Conservation (phyloP, 2,329 filamentous ascomycete genomes). For the Colletotrichum chlorophyti region DNA sequence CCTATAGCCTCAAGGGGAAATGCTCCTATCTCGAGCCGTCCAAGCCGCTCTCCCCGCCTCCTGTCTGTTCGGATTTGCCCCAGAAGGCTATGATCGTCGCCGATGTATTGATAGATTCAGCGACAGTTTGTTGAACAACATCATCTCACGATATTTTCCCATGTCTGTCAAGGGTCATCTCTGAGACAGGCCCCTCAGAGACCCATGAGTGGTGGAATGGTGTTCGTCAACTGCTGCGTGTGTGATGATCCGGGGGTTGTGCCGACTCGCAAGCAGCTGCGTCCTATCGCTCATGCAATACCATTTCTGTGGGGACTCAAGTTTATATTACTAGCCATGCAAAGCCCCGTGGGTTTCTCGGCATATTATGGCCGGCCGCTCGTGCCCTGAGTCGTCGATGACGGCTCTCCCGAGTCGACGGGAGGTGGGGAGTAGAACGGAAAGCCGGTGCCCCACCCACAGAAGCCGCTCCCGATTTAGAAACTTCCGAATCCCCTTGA, state of each 20-base stretch:
- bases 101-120: not conserved
- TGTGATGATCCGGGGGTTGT: not conserved
- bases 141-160: not conserved
- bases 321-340: not conserved
- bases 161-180: not conserved
- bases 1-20: no score
- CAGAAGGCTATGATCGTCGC: not conserved
- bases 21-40: not conserved
- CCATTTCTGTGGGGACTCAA: not conserved
- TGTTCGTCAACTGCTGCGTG: conserved; percentile 15
- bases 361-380: not conserved
- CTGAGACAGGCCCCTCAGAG: not conserved
- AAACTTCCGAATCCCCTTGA: not conserved
- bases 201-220: conserved; percentile 6
- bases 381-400: not conserved
- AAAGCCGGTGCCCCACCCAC: not conserved
- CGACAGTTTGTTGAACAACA: not conserved
- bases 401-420: conserved; percentile 4
- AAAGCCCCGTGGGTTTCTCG: no score
- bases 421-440: conserved; percentile 1
- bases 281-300: not conserved
- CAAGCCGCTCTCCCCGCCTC: not conserved
- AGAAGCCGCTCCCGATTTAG: not conserved
- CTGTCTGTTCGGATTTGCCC: conserved; percentile 2
- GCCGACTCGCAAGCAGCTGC: conserved; percentile 12